These are phyloP conservation scores for Pythium insidiosum DNA, from an alignment of 352 stramenopile genomes.

Conservation along the genomic window DNA sequence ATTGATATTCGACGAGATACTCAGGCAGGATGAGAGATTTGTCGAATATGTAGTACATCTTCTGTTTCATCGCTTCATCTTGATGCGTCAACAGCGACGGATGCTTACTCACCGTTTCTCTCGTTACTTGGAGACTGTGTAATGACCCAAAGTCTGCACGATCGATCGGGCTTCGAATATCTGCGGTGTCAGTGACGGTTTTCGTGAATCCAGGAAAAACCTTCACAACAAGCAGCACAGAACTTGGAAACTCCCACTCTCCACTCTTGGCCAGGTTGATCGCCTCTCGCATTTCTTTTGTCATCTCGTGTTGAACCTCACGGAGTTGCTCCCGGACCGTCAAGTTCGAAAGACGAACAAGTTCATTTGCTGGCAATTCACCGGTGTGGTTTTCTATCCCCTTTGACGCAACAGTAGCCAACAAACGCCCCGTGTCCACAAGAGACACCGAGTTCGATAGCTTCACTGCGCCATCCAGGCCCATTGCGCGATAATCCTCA, in stretches of 20 bases:
- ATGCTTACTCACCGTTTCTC: neutral
- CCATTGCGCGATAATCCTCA: conserved; percentile 32
- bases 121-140: conserved; percentile 47
- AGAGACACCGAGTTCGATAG: conserved; percentile 71
- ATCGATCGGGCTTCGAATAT: conserved; percentile 12
- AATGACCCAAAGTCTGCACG: conserved; percentile 27
- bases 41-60: conserved; percentile 78
- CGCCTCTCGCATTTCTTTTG: conserved; percentile 29
- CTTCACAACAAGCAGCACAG: conserved; percentile 69
- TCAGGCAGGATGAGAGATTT: conserved; percentile 70
- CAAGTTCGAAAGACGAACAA: conserved; percentile 10
- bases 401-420: conserved; percentile 16
- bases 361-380: conserved; percentile 8
- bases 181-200: conserved; percentile 15
- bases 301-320: conserved; percentile 13
- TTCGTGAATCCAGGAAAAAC: conserved; percentile 76
- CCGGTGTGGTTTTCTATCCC: conserved; percentile 11
- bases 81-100: neutral
- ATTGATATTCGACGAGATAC: conserved; percentile 84
- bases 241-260: conserved; percentile 39
- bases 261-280: conserved; percentile 23
- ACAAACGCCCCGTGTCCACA: conserved; percentile 32
- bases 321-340: conserved; percentile 14
- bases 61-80: conserved; percentile 34
- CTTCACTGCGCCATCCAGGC: conserved; percentile 50